Evolutionary conservation across 2,329 filamentous ascomycete species (phyloP).

Genomic region (Clonostachys rhizophaga): DNA sequence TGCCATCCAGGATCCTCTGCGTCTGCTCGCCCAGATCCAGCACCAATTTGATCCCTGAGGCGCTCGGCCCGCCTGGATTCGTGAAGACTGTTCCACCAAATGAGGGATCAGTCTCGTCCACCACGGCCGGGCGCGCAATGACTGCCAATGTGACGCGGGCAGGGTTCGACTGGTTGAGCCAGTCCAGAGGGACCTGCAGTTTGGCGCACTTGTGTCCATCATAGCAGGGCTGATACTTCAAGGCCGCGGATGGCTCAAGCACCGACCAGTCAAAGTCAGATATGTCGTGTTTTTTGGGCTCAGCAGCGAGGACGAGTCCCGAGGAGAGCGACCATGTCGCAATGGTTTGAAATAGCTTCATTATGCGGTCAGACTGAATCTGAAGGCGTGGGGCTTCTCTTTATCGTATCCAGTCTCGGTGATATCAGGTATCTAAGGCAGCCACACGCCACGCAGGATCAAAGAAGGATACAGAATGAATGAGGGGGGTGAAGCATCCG

Average conservation of each 20-base stretch:
- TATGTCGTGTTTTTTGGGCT: too few species aligned
- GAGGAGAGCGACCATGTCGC: too few species aligned
- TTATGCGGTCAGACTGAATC: too few species aligned
- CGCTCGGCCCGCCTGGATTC: slow-evolving; percentile 40
- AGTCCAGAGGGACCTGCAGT: slow-evolving; percentile 37
- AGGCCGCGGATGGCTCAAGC: slow-evolving; percentile 22
- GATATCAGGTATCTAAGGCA: too few species aligned
- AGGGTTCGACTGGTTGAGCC: slow-evolving; percentile 19
- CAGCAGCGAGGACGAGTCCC: too few species aligned
- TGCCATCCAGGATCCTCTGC: slow-evolving; percentile 11
- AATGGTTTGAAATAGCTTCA: too few species aligned
- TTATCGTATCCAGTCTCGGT: too few species aligned
- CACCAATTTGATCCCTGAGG: slow-evolving; percentile 26
- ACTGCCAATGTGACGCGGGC: slow-evolving; percentile 30
- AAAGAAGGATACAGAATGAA: too few species aligned
- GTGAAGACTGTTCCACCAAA: slow-evolving; percentile 36
- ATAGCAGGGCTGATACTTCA: slow-evolving; percentile 35
- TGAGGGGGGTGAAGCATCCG: too few species aligned
- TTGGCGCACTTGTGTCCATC: slow-evolving; percentile 29
- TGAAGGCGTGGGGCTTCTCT: too few species aligned
- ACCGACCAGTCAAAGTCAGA: slow-evolving; percentile 24
- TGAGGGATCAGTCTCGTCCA: slow-evolving; percentile 24
- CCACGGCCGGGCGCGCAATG: slow-evolving; percentile 30
- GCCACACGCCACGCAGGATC: too few species aligned
- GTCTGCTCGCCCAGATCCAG: slow-evolving; percentile 16